phyloP scores from a whole-genome alignment of 2,329 filamentous ascomycete species.

The Chalara sp. region DNA sequence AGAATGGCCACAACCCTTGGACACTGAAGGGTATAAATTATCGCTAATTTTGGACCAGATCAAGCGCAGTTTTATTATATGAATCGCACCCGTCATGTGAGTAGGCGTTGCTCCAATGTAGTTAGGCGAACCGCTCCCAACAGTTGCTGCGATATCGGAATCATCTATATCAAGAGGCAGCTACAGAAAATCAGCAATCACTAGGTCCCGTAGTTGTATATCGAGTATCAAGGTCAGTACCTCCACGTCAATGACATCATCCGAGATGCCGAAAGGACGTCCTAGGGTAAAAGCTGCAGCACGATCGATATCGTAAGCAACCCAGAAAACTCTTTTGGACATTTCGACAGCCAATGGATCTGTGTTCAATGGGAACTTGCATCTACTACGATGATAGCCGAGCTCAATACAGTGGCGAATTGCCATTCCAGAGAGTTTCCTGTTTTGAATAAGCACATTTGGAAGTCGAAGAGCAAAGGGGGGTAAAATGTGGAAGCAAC shows the following conservation, averaged over 20 bases:
- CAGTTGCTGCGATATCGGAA: not conserved
- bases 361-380: conserved; percentile 5
- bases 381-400: conserved; percentile 28
- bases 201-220: not conserved
- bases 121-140: not conserved
- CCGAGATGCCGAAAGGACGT: conserved; percentile 21
- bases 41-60: not conserved
- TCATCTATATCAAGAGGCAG: not conserved
- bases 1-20: not conserved
- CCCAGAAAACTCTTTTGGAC: conserved; percentile 28
- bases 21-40: not conserved
- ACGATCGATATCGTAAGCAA: conserved; percentile 28
- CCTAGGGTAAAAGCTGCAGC: conserved; percentile 27
- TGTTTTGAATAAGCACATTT: not conserved
- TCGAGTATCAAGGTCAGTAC: not conserved
- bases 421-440: conserved; percentile 30
- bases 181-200: not conserved
- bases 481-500: conserved; percentile 25
- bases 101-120: not conserved
- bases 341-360: conserved; percentile 23
- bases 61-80: not conserved
- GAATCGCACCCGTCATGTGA: not conserved
- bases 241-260: not conserved
- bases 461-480: not conserved
- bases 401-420: conserved; percentile 30